Conservation (phyloP, 352 stramenopile genomes). For the Chrysophaeum taylorii region DNA sequence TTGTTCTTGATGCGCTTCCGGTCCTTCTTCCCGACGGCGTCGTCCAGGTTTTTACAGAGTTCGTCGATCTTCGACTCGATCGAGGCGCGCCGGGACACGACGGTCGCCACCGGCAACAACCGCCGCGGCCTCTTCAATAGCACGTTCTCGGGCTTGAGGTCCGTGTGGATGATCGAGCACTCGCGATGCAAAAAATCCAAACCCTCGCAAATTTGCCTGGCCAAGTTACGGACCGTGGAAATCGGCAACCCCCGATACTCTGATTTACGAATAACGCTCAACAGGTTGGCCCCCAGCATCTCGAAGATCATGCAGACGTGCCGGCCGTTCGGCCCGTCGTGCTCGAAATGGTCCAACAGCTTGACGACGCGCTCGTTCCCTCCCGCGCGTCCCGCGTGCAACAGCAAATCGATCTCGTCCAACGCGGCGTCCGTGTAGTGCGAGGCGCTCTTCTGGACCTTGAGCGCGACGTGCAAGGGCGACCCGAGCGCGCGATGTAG, state of each 20-base stretch:
- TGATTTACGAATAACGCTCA: conserved; percentile 97
- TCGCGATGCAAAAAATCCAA: conserved; percentile 93
- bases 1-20: conserved; percentile 84
- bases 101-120: conserved; percentile 17
- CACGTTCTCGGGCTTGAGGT: conserved; percentile 99
- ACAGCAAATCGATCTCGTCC: conserved; percentile 93
- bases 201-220: conserved; percentile 81
- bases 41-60: background rate
- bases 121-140: conserved; percentile 60
- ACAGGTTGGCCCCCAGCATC: conserved; percentile 94
- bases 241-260: conserved; percentile 95
- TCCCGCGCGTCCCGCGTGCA: conserved; percentile 55
- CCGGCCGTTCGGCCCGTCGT: conserved; percentile 83
- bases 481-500: background rate
- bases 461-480: conserved; percentile 72
- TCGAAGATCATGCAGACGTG: conserved; percentile 99
- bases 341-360: conserved; percentile 87
- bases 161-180: conserved; percentile 98
- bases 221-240: conserved; percentile 81
- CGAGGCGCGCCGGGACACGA: background rate
- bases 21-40: conserved; percentile 43
- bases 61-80: conserved; percentile 8
- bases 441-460: conserved; percentile 93
- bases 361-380: conserved; percentile 58
- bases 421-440: conserved; percentile 95